Percentiles rank a stretch among this genome's conserved stretches.
Conservation (phyloP, 2,329 filamentous ascomycete species). For the Xylariaceae sp. region DNA sequence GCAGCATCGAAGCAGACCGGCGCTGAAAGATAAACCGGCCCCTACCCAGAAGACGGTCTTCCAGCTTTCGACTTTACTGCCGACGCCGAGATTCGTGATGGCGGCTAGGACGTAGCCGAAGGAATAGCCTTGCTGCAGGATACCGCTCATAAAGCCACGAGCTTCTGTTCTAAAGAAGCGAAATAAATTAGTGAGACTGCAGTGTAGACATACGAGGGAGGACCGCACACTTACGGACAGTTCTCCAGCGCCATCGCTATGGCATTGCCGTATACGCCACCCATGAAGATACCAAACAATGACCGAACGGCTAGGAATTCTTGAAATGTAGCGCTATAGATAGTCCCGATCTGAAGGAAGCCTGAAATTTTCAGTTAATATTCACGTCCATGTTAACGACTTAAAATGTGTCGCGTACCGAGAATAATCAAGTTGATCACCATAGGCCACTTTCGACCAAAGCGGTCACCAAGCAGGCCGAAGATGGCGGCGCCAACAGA, state of each 20-base stretch:
- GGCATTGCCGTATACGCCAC: constrained; percentile 80
- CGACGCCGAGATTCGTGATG: constrained; percentile 76
- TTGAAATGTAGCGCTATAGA: constrained; percentile 74
- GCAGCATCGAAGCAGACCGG: constrained; percentile 70
- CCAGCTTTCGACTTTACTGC: constrained; percentile 68
- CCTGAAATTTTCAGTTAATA: constrained; percentile 42
- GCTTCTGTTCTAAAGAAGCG: constrained; percentile 59
- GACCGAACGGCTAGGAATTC: constrained; percentile 78
- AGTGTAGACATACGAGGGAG: background rate
- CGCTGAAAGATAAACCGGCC: constrained; percentile 69
- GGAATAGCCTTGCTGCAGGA: constrained; percentile 82
- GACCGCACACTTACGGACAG: constrained; percentile 60
- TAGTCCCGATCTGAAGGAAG: constrained; percentile 74
- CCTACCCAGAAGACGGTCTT: constrained; percentile 79
- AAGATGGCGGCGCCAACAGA: constrained; percentile 79
- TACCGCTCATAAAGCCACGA: constrained; percentile 80
- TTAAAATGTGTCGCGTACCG: constrained; percentile 44
- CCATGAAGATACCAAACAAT: constrained; percentile 81
- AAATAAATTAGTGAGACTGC: background rate
- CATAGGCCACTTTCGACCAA: constrained; percentile 85
- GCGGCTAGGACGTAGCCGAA: constrained; percentile 82
- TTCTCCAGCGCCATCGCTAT: constrained; percentile 80
- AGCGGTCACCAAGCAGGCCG: constrained; percentile 79
- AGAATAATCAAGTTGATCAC: constrained; percentile 79
- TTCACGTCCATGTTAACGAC: background rate